Conservation (phyloP, 176 grass and related monocot species). For the Juncus effusus region DNA sequence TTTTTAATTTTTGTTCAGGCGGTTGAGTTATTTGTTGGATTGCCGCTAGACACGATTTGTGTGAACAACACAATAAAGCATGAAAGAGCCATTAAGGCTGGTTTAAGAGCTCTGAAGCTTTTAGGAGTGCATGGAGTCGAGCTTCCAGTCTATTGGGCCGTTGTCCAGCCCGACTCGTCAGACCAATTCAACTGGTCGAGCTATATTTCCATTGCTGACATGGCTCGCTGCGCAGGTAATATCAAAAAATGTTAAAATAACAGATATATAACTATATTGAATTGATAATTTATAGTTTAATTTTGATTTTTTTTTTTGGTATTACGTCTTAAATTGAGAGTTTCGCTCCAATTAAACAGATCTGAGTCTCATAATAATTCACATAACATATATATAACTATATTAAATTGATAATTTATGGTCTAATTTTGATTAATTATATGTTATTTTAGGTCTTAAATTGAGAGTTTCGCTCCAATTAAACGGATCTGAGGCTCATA, state of each 20-base stretch:
- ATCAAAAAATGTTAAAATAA: no score
- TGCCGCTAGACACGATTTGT: slow-evolving; percentile 60
- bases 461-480: slow-evolving; percentile 59
- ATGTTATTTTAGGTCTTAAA: slow-evolving; percentile 23
- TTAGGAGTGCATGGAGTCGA: slow-evolving; percentile 78
- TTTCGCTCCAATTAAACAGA: no score
- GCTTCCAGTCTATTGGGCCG: slow-evolving; percentile 73
- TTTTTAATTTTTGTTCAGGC: slow-evolving; percentile 22
- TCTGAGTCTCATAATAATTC: no score
- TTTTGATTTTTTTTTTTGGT: no score
- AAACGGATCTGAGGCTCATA: slow-evolving; percentile 34
- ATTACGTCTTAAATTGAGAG: no score
- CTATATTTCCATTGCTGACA: slow-evolving; percentile 53
- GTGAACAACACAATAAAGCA: slow-evolving; percentile 42
- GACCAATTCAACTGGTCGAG: slow-evolving; percentile 48
- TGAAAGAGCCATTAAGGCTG: slow-evolving; percentile 44
- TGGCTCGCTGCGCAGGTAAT: slow-evolving; percentile 47
- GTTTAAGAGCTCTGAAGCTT: slow-evolving; percentile 63
- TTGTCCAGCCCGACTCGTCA: slow-evolving; percentile 45
- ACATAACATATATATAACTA: no score
- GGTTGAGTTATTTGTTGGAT: slow-evolving; percentile 57
- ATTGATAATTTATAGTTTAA: no score
- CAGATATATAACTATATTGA: no score
- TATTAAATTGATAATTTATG: no score
- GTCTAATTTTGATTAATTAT: no score